Evolutionary conservation across 75 land plant species (phyloP), one percentile per base, ranked within the genome.

Genomic region (Cupressus sempervirens): DNA sequence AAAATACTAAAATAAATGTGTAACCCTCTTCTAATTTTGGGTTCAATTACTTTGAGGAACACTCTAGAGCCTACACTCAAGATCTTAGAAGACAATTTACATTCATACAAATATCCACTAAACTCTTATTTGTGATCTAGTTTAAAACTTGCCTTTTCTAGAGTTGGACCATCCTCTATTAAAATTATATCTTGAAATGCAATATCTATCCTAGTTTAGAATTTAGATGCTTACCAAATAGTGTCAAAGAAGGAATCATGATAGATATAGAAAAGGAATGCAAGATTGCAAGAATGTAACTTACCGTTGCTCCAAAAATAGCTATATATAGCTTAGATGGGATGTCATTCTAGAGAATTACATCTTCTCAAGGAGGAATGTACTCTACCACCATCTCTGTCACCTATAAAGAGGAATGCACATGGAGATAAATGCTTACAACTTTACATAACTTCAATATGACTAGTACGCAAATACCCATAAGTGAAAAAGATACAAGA

Each of bases 331-430:
- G 81, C 53, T 79, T 85, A 29, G 88, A 80, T 23, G 90, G 90
- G 40, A 82, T 80, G 70, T 86, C 90, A n/a, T 84, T 89, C 70
- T 83, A 54, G 36, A 89, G 80, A 86, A 89, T 86, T 36, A 86
- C 72, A 45, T 89, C 90, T 40, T 82, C 90, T 45, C 65, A 52
- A 4, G 90, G 90, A 34, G 90, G 90, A 84, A 86, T 84, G 76
- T 86, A 89, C 77, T 89, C 90, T 65, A 84, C 90, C 84, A 84
- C 80, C 90, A 89, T 89, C 54, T 89, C 90, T 43, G 88, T 62
- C 43, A 89, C 90, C 90, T 89, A n/a, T 40, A 29, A 82, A 12
- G 50, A 30, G 50, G 30, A 18, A 14, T 34, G 34, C 34, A 14
- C 41, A 34, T 35, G 5, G 36, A 3, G 7, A 26, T 23, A 20